Evolutionary conservation across 495 filamentous ascomycete genomes (phyloP), one percentile per base, ranked within the genome.

Genomic region (Cercophora sp.): DNA sequence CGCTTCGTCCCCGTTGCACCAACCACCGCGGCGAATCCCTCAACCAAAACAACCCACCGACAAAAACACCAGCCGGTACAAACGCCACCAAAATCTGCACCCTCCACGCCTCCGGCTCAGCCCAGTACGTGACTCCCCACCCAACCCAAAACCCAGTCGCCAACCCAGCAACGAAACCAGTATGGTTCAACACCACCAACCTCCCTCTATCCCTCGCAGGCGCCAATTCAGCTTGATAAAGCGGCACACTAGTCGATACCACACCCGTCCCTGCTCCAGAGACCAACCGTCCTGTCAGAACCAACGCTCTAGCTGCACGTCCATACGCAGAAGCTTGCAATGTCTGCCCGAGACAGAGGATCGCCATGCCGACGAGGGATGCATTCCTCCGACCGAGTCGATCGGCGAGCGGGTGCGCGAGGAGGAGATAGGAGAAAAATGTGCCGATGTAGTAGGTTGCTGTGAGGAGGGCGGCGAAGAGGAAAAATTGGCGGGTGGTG

Each of bases 401-500:
- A 52, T 83, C 79, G 18, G 70, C 73, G 0, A 59, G 58, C 0
- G 71, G 70, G 39, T 75, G 72, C 0, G 79, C 75, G 31, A 83
- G 44, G 56, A 81, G 79, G 19, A 81, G 44, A 55, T 81, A 83
- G 58, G 73, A 74, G 29, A 64, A 31, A 71, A 74, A 81, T 8
- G 79, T 80, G 35, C 79, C 79, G 18, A 83, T 59, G 40, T 81
- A 81, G 65, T 83, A 80, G 19, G 80, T 74, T 25, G 73, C 75
- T 5, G 79, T 81, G 52, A 83, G 79, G 23, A 80, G 61, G 1
- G 78, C 79, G 27, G 62, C n/a, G n/a, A n/a, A n/a, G n/a, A n/a
- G n/a, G n/a, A n/a, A n/a, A n/a, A n/a, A 76, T 22, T 63, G 55
- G 3, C 69, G 62, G 5, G 77, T 68, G 11, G 66, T 67, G 2